A percentile compares a stretch with the other conserved stretches of the same genome.
Conservation (phyloP, 345 rosid genomes). For the Dimocarpus longan region DNA sequence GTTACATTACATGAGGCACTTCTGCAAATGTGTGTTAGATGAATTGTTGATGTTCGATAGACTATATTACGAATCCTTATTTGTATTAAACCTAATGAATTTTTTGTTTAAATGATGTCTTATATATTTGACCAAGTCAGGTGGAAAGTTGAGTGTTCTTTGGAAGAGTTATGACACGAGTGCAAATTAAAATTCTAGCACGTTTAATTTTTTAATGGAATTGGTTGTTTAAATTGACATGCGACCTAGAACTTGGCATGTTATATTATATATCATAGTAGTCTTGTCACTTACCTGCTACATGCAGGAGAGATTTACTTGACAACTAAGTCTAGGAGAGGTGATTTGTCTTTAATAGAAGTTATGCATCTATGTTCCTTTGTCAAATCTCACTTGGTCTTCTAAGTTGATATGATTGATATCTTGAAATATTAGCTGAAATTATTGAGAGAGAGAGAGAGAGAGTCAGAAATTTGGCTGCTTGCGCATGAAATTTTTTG, state of each 20-base stretch:
- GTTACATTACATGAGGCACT: neutral
- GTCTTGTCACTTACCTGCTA: constrained; percentile 10
- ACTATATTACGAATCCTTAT: neutral
- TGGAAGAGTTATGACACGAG: neutral
- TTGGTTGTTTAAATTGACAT: constrained; percentile 19
- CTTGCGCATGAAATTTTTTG: neutral
- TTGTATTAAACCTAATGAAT: neutral
- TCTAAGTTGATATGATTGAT: constrained; percentile 1
- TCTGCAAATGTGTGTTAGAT: neutral
- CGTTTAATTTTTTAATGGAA: neutral
- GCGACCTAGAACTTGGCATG: neutral
- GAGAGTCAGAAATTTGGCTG: neutral
- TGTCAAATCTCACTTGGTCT: neutral
- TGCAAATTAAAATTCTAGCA: neutral
- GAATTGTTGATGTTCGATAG: neutral
- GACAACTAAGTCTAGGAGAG: neutral
- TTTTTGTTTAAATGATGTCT: neutral
- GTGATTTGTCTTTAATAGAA: too few species aligned
- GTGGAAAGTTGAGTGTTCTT: neutral
- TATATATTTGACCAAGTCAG: neutral
- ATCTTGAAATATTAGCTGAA: neutral
- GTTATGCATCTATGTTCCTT: neutral
- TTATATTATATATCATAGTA: constrained; percentile 2
- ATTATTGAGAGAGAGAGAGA: neutral
- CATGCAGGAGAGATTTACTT: neutral